Conservation (phyloP, 2,329 filamentous ascomycete species). For the Ascosphaera apis region DNA sequence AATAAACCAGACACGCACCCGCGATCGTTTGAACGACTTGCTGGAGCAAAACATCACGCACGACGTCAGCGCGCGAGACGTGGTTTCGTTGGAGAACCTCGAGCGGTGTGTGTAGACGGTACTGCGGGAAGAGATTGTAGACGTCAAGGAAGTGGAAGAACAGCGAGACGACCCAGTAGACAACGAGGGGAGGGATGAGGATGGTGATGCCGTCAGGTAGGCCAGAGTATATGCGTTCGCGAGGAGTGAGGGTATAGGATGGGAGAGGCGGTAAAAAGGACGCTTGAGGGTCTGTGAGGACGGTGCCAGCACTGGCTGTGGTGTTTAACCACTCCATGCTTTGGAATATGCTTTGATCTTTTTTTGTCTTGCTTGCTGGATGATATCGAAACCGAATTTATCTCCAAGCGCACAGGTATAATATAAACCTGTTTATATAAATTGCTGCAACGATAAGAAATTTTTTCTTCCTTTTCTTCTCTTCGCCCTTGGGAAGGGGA, state of each 20-base stretch:
- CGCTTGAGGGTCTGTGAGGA: conserved; percentile 9
- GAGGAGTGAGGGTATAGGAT: conserved; percentile 47
- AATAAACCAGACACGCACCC: conserved; percentile 41
- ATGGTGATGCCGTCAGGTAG: conserved; percentile 64
- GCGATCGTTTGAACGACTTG: conserved; percentile 69
- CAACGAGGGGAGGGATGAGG: conserved; percentile 51
- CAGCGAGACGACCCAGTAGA: conserved; percentile 72
- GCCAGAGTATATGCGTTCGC: conserved; percentile 49
- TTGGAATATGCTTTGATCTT: no score
- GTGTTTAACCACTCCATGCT: no score
- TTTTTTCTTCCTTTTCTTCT: no score
- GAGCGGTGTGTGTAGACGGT: conserved; percentile 82
- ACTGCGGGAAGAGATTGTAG: conserved; percentile 67
- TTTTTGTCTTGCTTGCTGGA: no score
- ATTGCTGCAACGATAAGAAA: no score
- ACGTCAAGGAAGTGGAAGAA: conserved; percentile 75
- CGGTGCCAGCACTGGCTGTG: no score
- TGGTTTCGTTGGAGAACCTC: conserved; percentile 76
- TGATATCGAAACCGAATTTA: no score
- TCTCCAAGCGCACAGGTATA: no score
- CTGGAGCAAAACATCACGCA: conserved; percentile 77
- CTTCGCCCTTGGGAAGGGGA: no score
- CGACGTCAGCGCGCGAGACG: conserved; percentile 61
- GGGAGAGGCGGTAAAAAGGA: conserved; percentile 57
- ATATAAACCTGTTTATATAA: no score